phyloP scores from a whole-genome alignment of 2,329 filamentous ascomycete species.

The Epichloe festucae region DNA sequence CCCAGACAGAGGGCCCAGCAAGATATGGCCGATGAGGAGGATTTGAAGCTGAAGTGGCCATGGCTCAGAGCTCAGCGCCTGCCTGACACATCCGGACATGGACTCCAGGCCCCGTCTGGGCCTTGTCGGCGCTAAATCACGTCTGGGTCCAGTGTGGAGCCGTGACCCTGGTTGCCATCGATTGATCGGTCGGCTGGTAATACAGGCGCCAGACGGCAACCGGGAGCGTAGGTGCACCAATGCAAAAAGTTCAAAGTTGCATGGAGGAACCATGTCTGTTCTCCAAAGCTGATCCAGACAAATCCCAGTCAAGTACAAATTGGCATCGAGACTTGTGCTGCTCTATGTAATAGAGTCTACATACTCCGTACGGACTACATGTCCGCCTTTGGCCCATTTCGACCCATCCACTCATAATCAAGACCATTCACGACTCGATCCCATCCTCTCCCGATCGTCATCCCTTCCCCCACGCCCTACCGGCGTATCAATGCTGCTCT shows the following conservation, averaged over 20 bases:
- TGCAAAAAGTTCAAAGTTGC: neutral
- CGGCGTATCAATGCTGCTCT: slow-evolving; percentile 25
- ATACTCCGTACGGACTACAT: neutral
- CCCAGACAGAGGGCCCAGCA: too few species aligned
- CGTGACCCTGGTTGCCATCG: neutral
- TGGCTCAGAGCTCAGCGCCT: neutral
- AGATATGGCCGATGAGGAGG: too few species aligned
- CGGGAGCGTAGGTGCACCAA: neutral
- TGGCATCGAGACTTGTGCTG: neutral
- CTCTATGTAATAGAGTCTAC: too few species aligned
- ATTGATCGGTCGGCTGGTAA: neutral
- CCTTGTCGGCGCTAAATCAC: too few species aligned
- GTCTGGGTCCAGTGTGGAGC: neutral
- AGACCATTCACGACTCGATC: neutral
- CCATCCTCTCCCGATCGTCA: neutral
- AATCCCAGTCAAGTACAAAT: neutral
- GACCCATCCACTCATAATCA: neutral
- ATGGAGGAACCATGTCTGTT: neutral
- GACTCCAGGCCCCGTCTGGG: too few species aligned
- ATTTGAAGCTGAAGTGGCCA: neutral
- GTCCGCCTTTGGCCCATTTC: neutral
- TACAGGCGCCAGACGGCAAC: neutral
- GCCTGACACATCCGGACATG: neutral
- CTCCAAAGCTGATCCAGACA: neutral
- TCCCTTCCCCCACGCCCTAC: slow-evolving; percentile 8